Percentiles rank a stretch among this genome's conserved stretches.
These are phyloP conservation scores for Diaporthe sp. DNA, from an alignment of 2,329 filamentous ascomycete species.

Conservation along the genomic window DNA sequence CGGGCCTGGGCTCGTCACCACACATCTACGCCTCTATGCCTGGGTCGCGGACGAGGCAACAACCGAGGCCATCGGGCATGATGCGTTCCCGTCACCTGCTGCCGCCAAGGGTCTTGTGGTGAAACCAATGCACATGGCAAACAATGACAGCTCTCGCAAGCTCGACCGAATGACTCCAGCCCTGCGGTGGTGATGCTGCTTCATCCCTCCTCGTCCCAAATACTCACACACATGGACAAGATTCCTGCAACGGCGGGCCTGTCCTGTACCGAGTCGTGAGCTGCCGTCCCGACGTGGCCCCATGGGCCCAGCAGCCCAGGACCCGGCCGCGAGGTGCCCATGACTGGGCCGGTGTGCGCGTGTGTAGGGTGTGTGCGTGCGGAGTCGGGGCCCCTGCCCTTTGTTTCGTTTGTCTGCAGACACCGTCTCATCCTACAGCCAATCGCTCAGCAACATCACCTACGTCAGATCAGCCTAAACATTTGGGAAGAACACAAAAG, in stretches of 20 bases:
- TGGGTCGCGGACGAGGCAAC: slow-evolving; percentile 25
- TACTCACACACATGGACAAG: slow-evolving; percentile 32
- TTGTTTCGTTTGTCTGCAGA: slow-evolving; percentile 36
- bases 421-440: slow-evolving; percentile 38
- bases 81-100: slow-evolving; percentile 7
- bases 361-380: neutral
- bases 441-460: slow-evolving; percentile 38
- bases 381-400: slow-evolving; percentile 21
- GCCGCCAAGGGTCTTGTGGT: slow-evolving; percentile 32
- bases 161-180: slow-evolving; percentile 15
- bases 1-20: neutral
- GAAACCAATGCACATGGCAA: slow-evolving; percentile 21
- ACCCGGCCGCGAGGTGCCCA: neutral
- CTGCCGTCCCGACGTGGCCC: slow-evolving; percentile 17
- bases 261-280: slow-evolving; percentile 18
- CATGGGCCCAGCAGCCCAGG: slow-evolving; percentile 12
- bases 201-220: slow-evolving; percentile 25
- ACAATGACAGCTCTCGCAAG: slow-evolving; percentile 25
- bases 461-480: slow-evolving; percentile 26
- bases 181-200: slow-evolving; percentile 1
- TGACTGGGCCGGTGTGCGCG: neutral
- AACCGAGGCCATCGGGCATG: slow-evolving; percentile 18
- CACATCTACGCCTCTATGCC: neutral
- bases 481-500: slow-evolving; percentile 36
- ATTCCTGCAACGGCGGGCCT: slow-evolving; percentile 17